Evolutionary conservation across 2,329 filamentous ascomycete genomes (phyloP), one percentile per base, ranked within the genome.

Genomic region (Chrysoporthe deuterocubensis): DNA sequence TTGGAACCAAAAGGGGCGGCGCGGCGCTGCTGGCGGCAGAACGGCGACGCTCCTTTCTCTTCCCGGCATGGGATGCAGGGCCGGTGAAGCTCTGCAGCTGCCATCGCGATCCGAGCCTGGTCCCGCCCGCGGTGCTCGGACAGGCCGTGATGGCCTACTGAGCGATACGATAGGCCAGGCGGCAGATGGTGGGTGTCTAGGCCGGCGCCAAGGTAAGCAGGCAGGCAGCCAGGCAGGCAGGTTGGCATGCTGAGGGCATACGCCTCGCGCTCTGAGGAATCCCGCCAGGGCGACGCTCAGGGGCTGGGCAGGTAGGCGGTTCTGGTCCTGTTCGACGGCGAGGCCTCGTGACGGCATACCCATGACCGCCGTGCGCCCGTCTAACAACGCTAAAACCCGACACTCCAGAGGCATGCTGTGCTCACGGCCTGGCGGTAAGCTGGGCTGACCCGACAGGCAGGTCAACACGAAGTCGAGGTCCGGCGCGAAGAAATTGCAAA

Each of bases 121-220:
- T 18, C 14, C 54, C 16, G 34, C 34, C n/a, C 32, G n/a, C n/a
- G 54, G 18, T n/a, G 59, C 59, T 62, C 59, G 59, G 59, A 48
- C 43, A 18, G 40, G 59, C 26, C 26, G 18, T 26, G 40, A 37
- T 48, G 59, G 54, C 14, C 14, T 40, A 44, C 2, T 34, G 9
- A 34, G 43, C 59, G 16, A 48, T 32, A 48, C 21, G 14, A 62
- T 37, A 62, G 59, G 42, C 59, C 43, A 44, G 21, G 42, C 63
- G 60, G 43, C 54, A 43, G 65, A 61, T 44, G 65, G 63, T 62
- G 59, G 52, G 64, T 63, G 64, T 54, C 59, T 62, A 59, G 18
- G 58, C 58, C 67, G 54, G 52, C 44, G 64, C 64, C 44, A 43
- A 68, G 46, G 58, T 56, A 42, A 43, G 26, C 26, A 26, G 26